Base-by-base conservation (phyloP, 2,329 filamentous ascomycete species). In the Sordariomycetes sp. region DNA sequence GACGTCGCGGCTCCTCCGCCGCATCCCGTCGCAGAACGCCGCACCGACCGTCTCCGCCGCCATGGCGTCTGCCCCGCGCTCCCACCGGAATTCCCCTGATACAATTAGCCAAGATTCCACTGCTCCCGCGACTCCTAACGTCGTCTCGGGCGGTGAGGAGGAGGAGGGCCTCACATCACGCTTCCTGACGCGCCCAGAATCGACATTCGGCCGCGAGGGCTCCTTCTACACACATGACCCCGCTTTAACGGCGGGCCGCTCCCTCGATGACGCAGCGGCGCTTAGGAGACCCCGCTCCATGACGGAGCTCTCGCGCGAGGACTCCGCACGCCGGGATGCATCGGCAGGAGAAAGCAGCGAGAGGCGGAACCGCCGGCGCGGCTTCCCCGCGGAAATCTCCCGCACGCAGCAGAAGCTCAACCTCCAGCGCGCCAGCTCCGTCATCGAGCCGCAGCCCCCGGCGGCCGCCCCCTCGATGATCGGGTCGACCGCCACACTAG, bases 361-460 rank as follows among this genome's bases (percentile, higher is more conserved):
- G 6, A 7, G 45, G 12, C n/a, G 45, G 8, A 50, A 50, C 45
- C 45, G 62, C n/a, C 61, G 74, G 64, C 20, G 69, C 70, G 1
- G 28, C 25, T 71, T 71, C 1, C 68, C 75, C 1, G 76, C 77
- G 1, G 78, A 82, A 59, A 76, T 80, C 62, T 87, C 84, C 57
- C 78, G 86, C 15, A 88, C 85, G 1, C 85, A 89, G 68, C 85
- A 89, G 67, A 90, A 90, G 64, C 74, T 90, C 15, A 85, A 88
- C 69, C 76, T 90, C 1, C 85, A 89, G 65, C 79, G 86, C 42
- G 86, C 85, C 34, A 87, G 84, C 65, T 88, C 85, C 3, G 81
- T 80, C 61, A 84, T 89, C 53, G 86, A 89, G 62, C 82, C 82
- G 0, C 79, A 84, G 70, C 55, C 55, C 42, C 13, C 52, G 12